Conservation (phyloP, 2,329 filamentous ascomycete genomes). For the Neocucurbitaria cava region DNA sequence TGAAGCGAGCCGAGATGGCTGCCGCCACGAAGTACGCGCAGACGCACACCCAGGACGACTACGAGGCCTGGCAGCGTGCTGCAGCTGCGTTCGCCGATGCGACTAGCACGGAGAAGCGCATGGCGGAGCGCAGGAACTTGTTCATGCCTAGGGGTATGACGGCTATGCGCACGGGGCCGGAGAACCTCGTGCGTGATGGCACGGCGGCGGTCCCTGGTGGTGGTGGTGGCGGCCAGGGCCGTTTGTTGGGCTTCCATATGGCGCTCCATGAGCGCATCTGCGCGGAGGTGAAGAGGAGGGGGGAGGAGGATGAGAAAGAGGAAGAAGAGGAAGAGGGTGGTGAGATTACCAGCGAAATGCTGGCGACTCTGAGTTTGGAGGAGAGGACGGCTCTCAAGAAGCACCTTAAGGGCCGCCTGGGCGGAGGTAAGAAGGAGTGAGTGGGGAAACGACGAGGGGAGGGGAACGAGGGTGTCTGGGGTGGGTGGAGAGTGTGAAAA, state of each 20-base stretch:
- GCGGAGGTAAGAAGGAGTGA: slow-evolving; percentile 1
- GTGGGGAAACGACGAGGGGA: slow-evolving; percentile 4
- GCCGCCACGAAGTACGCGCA: slow-evolving; percentile 1
- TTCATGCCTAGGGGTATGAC: slow-evolving; percentile 18
- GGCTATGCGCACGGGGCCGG: slow-evolving; percentile 13
- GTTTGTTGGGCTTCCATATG: slow-evolving; percentile 22
- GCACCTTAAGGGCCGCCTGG: slow-evolving; percentile 10
- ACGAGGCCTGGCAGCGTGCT: slow-evolving; percentile 2
- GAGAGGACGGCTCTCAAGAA: slow-evolving; percentile 15
- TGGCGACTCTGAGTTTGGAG: slow-evolving; percentile 10
- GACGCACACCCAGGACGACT: slow-evolving; percentile 3
- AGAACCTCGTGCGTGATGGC: slow-evolving; percentile 2
- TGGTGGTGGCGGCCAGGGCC: background rate
- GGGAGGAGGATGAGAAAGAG: background rate
- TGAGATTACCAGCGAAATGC: slow-evolving; percentile 5
- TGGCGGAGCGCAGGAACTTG: slow-evolving; percentile 24
- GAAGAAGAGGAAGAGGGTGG: background rate
- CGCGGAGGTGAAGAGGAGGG: slow-evolving; percentile 11
- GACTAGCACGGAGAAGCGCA: slow-evolving; percentile 18
- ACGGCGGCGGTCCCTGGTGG: background rate
- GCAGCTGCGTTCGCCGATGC: background rate
- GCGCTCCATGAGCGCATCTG: slow-evolving; percentile 28
- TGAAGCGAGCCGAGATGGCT: background rate
- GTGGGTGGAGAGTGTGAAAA: background rate
- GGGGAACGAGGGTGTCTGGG: background rate